phyloP scores from a whole-genome alignment of 2,329 filamentous ascomycete genomes.

The Paraphaeosphaeria sporulosa region DNA sequence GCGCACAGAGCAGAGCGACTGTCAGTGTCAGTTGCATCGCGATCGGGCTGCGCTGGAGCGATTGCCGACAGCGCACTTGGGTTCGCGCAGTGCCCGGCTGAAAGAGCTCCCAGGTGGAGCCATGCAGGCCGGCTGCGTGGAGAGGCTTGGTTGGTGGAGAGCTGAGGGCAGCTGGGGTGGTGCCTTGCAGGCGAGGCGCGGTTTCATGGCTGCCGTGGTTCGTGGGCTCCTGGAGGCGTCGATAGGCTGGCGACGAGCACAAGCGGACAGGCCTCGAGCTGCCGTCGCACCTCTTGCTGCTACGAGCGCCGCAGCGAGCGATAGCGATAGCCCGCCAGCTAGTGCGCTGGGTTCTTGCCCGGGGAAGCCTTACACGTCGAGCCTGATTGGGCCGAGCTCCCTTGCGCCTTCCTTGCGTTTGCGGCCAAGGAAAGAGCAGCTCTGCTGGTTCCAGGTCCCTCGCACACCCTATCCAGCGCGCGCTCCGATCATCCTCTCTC shows the following conservation, averaged over 20 bases:
- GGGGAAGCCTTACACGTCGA: constrained; percentile 1
- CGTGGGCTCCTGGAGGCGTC: constrained; percentile 9
- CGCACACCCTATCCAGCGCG: constrained; percentile 9
- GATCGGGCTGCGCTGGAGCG: neutral
- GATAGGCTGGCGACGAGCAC: constrained; percentile 17
- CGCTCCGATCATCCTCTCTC: constrained; percentile 13
- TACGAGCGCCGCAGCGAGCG: neutral
- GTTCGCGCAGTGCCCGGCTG: constrained; percentile 4
- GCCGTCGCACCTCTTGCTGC: neutral
- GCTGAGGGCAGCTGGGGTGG: constrained; percentile 19
- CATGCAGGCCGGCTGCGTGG: constrained; percentile 16
- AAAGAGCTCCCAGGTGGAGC: constrained; percentile 3
- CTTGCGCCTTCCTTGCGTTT: constrained; percentile 40
- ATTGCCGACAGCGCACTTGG: neutral
- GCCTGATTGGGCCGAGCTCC: constrained; percentile 36
- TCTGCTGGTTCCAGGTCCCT: constrained; percentile 15
- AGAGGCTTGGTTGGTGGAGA: constrained; percentile 31
- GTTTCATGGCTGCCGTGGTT: constrained; percentile 22
- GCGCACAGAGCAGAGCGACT: neutral
- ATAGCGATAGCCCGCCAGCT: too few relatives aligned
- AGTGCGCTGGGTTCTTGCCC: neutral
- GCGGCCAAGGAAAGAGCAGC: constrained; percentile 21
- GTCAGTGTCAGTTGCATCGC: neutral
- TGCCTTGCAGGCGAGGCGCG: constrained; percentile 17
- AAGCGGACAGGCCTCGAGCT: neutral